A percentile compares a stretch with the other conserved stretches of the same genome.
Conservation (phyloP, 768 basidiomycete genomes). For the Hericium rajendrae region DNA sequence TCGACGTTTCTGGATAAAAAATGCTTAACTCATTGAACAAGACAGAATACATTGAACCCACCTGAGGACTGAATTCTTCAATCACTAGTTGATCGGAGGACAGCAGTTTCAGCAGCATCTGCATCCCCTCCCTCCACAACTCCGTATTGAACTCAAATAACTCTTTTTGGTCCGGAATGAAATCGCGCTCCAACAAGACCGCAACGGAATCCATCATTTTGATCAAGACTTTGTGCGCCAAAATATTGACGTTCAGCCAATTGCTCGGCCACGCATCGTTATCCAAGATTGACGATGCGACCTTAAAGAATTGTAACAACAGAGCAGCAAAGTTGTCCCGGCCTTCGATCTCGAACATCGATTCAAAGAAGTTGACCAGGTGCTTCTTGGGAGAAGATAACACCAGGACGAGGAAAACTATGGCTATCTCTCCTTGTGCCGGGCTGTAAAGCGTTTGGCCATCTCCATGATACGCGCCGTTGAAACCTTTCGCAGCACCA, state of each 20-base stretch:
- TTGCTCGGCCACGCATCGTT: slow-evolving; percentile 83
- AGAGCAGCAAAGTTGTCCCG: slow-evolving; percentile 64
- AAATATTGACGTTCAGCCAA: slow-evolving; percentile 87
- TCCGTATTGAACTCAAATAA: slow-evolving; percentile 60
- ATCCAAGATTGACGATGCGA: slow-evolving; percentile 69
- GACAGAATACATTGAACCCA: slow-evolving; percentile 19
- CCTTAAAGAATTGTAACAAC: slow-evolving; percentile 72
- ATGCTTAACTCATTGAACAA: not conserved
- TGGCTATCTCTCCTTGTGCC: slow-evolving; percentile 75
- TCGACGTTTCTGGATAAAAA: slow-evolving; percentile 63
- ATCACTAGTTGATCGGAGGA: slow-evolving; percentile 89
- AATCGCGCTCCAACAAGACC: slow-evolving; percentile 66
- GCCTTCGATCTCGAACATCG: slow-evolving; percentile 82
- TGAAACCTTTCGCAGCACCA: slow-evolving; percentile 35
- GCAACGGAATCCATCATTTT: slow-evolving; percentile 82
- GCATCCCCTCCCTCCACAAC: slow-evolving; percentile 76
- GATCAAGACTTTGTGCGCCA: slow-evolving; percentile 81
- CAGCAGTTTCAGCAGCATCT: slow-evolving; percentile 74
- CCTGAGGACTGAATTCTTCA: slow-evolving; percentile 93
- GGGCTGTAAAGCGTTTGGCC: slow-evolving; percentile 54
- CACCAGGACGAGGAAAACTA: slow-evolving; percentile 75
- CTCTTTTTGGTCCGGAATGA: slow-evolving; percentile 61
- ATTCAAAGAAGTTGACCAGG: slow-evolving; percentile 70
- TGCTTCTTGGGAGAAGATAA: slow-evolving; percentile 72
- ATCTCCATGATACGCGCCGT: slow-evolving; percentile 31